Evolutionary conservation across 352 stramenopile genomes (phyloP).

Genomic region (Salisapilia sapeloensis): DNA sequence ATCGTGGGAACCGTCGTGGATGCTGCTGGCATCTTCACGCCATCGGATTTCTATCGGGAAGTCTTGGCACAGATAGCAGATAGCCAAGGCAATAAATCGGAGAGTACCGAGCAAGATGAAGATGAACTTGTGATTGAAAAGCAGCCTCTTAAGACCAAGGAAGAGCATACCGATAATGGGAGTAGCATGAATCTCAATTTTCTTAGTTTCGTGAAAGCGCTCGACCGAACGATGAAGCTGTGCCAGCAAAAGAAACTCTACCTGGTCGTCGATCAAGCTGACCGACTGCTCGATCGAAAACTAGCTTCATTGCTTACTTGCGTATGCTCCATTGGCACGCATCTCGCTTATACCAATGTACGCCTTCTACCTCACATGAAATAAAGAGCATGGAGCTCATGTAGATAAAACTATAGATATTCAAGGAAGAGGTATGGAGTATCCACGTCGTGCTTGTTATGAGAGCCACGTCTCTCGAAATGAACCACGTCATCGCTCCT

Average conservation of each 20-base stretch:
- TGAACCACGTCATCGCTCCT: slow-evolving; percentile 31
- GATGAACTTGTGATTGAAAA: slow-evolving; percentile 2
- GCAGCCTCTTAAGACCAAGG: background rate
- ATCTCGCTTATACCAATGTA: slow-evolving; percentile 40
- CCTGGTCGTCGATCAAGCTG: slow-evolving; percentile 47
- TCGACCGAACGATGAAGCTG: slow-evolving; percentile 30
- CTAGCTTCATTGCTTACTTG: slow-evolving; percentile 37
- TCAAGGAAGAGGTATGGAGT: slow-evolving; percentile 25
- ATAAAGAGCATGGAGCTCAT: too few species aligned
- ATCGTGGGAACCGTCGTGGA: slow-evolving; percentile 36
- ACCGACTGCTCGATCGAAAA: slow-evolving; percentile 39
- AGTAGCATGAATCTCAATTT: slow-evolving; percentile 26
- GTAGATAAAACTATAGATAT: slow-evolving; percentile 17
- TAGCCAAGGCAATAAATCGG: slow-evolving; percentile 2
- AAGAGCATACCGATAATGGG: slow-evolving; percentile 1
- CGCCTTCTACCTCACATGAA: slow-evolving; percentile 1
- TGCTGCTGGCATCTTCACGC: slow-evolving; percentile 44
- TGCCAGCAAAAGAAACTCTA: slow-evolving; percentile 20
- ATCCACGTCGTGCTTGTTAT: slow-evolving; percentile 45
- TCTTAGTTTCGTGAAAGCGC: slow-evolving; percentile 42
- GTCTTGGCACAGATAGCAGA: slow-evolving; percentile 39
- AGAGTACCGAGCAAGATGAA: background rate
- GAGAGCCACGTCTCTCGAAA: slow-evolving; percentile 39
- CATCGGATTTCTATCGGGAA: slow-evolving; percentile 55
- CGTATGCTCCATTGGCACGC: slow-evolving; percentile 50